Evolutionary conservation across 768 basidiomycete genomes (phyloP).

Genomic region (Calocybe indica): DNA sequence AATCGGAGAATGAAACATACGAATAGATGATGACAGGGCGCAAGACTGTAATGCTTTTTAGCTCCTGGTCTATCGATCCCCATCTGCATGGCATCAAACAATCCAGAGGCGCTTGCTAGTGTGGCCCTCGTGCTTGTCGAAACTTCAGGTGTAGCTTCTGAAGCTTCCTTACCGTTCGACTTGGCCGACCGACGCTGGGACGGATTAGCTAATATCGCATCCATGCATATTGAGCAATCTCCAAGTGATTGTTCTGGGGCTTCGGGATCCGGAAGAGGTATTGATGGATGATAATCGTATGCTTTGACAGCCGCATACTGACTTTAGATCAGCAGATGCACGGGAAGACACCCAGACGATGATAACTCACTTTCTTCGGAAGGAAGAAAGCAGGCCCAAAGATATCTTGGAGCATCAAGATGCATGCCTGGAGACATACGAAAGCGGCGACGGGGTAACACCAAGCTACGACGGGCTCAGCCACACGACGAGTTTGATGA

Average conservation of each 20-base stretch:
- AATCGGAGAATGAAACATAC: constrained; percentile 36
- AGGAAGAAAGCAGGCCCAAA: constrained; percentile 85
- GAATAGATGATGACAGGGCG: constrained; percentile 87
- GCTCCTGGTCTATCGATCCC: constrained; percentile 37
- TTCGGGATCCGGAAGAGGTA: constrained; percentile 70
- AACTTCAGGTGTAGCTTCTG: constrained; percentile 6
- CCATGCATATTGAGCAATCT: constrained; percentile 94
- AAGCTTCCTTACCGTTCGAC: constrained; percentile 20
- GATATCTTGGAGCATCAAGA: constrained; percentile 67
- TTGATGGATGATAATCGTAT: constrained; percentile 83
- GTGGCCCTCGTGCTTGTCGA: constrained; percentile 17
- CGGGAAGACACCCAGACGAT: background rate
- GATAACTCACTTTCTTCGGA: constrained; percentile 49
- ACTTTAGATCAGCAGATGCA: constrained; percentile 1
- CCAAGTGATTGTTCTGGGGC: constrained; percentile 71
- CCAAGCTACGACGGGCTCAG: constrained; percentile 44
- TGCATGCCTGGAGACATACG: constrained; percentile 53
- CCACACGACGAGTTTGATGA: constrained; percentile 3
- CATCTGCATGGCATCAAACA: constrained; percentile 39
- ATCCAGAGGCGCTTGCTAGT: constrained; percentile 22
- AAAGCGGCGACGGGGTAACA: constrained; percentile 52
- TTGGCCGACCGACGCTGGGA: constrained; percentile 23
- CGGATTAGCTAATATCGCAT: constrained; percentile 59
- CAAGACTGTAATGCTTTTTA: constrained; percentile 73
- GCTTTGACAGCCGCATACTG: constrained; percentile 56